Base-by-base conservation (phyloP, 441 rosid genomes). In the Syzygium syzygioides region DNA sequence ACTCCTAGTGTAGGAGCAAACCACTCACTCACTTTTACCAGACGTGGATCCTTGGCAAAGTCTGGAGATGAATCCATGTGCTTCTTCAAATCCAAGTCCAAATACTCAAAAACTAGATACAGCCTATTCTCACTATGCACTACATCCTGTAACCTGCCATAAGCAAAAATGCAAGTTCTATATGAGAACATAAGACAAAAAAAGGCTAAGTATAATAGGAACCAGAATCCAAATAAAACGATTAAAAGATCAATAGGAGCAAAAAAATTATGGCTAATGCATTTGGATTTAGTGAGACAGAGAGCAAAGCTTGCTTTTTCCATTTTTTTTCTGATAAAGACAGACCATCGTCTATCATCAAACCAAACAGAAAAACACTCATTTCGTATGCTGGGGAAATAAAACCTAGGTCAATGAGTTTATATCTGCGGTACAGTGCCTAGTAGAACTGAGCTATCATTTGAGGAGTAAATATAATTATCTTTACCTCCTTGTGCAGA, bases 61-160 rank as follows among this genome's bases (percentile, higher is more conserved):
- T 98, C 98, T 85, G 99, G 99, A 89, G 93, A 93, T 60, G 98
- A 95, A 89, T 98, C 99, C 99, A 98, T 98, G 91, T 97, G 98
- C 94, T 96, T 97, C 94, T 98, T 98, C 95, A 98, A 93, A 93
- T 98, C 99, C 95, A 98, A 93, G 91, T 98, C 99, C 85, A 98
- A 94, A 91, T 96, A 98, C 95, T 98, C 99, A 89, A 98, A 98
- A 89, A 98, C 98, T 89, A 98, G 93, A 93, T 98, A 98, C 87
- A 98, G 89, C 86, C 98, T 97, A 89, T 93, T 98, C 95, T 98
- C 99, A 56, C 98, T 96, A 90, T 98, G 99, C 92, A 98, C 99
- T 3, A 98, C 99, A 93, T 98, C 99, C 94, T 96, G 99, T 93
- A 98, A 91, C 94, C 99, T 98, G 95, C 45, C 48, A 85, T 30